These are phyloP conservation scores for Clitoria ternatea DNA, from an alignment of 306 rosid genomes.

Conservation along the genomic window DNA sequence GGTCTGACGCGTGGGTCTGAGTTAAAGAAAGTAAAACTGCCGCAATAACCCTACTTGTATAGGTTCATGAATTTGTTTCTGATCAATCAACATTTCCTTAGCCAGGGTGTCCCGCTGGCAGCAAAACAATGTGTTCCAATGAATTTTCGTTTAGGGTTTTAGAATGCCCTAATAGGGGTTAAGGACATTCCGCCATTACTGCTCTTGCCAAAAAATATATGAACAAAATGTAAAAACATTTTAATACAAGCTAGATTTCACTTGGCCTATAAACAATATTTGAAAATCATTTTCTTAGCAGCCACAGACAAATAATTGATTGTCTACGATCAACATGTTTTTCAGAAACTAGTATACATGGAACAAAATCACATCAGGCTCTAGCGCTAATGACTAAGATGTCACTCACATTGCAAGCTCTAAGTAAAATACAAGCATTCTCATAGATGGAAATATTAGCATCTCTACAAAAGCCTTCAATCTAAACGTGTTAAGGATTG, in stretches of 20 bases:
- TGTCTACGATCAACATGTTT: not conserved
- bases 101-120: no score
- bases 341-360: not conserved
- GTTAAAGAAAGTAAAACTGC: no score
- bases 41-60: no score
- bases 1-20: no score
- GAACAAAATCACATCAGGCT: not conserved
- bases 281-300: not conserved
- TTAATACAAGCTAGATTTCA: not conserved
- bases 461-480: not conserved
- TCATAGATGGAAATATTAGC: not conserved
- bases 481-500: slow-evolving; percentile 9
- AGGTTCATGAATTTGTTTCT: no score
- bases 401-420: not conserved
- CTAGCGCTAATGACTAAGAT: not conserved
- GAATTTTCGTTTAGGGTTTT: not conserved
- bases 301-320: not conserved
- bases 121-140: not conserved
- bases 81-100: no score
- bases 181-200: not conserved
- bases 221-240: not conserved
- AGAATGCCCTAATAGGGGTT: not conserved
- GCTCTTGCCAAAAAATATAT: not conserved
- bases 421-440: not conserved
- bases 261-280: not conserved